Conservation (phyloP, 257 asterid species). For the Lithospermum erythrorhizon region DNA sequence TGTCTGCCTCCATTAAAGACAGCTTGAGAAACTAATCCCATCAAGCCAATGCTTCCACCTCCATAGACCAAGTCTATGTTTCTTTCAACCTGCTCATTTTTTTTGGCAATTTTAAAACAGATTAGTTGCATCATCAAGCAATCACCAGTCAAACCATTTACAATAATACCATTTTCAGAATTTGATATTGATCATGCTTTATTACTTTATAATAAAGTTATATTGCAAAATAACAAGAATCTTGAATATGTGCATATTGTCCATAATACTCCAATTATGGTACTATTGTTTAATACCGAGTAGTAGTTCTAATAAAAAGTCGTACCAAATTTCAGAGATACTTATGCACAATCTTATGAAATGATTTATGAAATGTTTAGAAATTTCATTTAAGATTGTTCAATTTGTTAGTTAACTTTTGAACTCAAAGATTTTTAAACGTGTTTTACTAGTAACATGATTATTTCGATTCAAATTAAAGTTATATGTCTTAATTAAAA, state of each 20-base stretch:
- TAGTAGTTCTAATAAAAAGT: too few species aligned
- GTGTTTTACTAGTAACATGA: too few species aligned
- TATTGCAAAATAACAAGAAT: neutral
- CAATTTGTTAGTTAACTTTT: too few species aligned
- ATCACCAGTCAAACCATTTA: slow-evolving; percentile 14
- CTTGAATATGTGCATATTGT: neutral
- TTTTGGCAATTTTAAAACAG: neutral
- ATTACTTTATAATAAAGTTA: neutral
- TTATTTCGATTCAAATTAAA: too few species aligned
- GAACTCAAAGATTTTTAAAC: too few species aligned
- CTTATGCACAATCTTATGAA: too few species aligned
- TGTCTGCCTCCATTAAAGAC: slow-evolving; percentile 84
- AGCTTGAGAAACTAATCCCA: slow-evolving; percentile 69
- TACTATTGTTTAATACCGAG: neutral
- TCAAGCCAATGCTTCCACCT: slow-evolving; percentile 71
- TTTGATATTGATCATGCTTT: slow-evolving; percentile 19
- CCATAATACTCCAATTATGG: neutral
- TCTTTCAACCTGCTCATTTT: slow-evolving; percentile 60
- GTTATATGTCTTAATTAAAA: too few species aligned
- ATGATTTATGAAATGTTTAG: too few species aligned
- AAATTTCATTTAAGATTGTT: too few species aligned
- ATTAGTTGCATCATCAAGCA: slow-evolving; percentile 15
- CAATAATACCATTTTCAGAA: slow-evolving; percentile 12
- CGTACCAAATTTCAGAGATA: too few species aligned
- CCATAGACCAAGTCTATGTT: slow-evolving; percentile 82